phyloP scores from a whole-genome alignment of 768 basidiomycete species.

The Pleurotus citrinopileatus region DNA sequence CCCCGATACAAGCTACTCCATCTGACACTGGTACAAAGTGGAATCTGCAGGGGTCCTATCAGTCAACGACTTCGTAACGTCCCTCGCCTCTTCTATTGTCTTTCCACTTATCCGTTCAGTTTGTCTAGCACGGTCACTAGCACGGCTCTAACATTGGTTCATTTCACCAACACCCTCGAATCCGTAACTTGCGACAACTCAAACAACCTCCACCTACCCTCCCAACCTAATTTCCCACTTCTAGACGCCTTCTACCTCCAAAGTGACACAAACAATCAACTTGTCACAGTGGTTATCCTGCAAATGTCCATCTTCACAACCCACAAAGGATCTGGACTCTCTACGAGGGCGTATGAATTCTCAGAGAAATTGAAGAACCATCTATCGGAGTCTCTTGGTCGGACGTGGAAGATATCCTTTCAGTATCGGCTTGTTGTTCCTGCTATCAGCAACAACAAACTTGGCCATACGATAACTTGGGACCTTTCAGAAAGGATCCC shows the following conservation, averaged over 20 bases:
- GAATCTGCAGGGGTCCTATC: too few relatives aligned
- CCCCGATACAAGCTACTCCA: not conserved
- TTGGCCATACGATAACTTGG: not conserved
- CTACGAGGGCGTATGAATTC: not conserved
- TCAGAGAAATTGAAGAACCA: not conserved
- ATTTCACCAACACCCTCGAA: not conserved
- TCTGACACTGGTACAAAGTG: too few relatives aligned
- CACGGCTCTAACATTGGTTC: not conserved
- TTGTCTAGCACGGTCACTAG: not conserved
- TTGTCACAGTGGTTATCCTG: not conserved
- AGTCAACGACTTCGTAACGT: not conserved
- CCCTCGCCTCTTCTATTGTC: not conserved
- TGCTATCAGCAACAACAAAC: not conserved
- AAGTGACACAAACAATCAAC: too few relatives aligned
- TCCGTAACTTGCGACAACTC: not conserved
- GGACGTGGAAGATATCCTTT: not conserved
- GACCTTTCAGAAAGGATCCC: not conserved
- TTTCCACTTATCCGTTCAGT: not conserved
- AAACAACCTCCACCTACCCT: not conserved
- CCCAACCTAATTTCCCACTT: slow-evolving; percentile 1
- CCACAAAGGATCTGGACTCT: not conserved
- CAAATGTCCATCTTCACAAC: not conserved
- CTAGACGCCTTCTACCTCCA: not conserved
- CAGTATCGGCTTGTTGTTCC: slow-evolving; percentile 2
- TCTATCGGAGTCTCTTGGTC: not conserved